phyloP scores from a whole-genome alignment of 768 basidiomycete species.

The Coprinopsis cinerea region DNA sequence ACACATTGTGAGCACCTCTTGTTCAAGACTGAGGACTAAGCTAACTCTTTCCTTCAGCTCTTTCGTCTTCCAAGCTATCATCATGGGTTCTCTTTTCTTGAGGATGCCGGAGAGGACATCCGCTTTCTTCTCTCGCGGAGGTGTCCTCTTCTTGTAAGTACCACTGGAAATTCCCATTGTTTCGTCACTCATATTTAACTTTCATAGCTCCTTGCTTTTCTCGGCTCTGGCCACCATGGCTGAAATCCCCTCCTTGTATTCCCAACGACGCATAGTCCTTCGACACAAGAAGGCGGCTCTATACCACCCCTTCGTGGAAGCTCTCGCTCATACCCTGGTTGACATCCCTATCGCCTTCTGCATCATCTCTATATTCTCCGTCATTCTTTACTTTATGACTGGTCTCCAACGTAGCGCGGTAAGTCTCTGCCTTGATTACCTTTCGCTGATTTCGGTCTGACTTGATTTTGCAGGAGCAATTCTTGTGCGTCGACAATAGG shows the following conservation, averaged over 20 bases:
- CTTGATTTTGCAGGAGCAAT: constrained; percentile 29
- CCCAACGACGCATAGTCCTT: constrained; percentile 54
- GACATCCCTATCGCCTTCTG: constrained; percentile 53
- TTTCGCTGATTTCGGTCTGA: neutral
- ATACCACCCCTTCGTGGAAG: constrained; percentile 36
- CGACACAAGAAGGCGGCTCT: constrained; percentile 55
- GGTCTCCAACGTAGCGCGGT: constrained; percentile 38
- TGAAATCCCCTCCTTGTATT: constrained; percentile 56
- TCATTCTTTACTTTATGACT: constrained; percentile 59
- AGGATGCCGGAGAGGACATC: constrained; percentile 43
- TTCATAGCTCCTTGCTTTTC: constrained; percentile 56
- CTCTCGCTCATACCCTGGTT: constrained; percentile 50
- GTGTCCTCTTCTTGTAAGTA: constrained; percentile 65
- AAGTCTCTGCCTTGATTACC: constrained; percentile 1
- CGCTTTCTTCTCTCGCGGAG: constrained; percentile 67
- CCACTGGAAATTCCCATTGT: no score
- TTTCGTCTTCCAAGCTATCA: constrained; percentile 42
- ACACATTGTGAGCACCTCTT: constrained; percentile 40
- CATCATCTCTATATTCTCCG: constrained; percentile 36
- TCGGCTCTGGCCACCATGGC: constrained; percentile 55
- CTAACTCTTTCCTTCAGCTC: constrained; percentile 26
- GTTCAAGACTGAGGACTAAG: constrained; percentile 21
- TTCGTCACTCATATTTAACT: constrained; percentile 25
- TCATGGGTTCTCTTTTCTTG: constrained; percentile 60
- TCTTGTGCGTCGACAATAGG: constrained; percentile 51